These are phyloP conservation scores for Mycosarcoma maydis DNA, from an alignment of 1,284 basidiomycete genomes.

Conservation along the genomic window DNA sequence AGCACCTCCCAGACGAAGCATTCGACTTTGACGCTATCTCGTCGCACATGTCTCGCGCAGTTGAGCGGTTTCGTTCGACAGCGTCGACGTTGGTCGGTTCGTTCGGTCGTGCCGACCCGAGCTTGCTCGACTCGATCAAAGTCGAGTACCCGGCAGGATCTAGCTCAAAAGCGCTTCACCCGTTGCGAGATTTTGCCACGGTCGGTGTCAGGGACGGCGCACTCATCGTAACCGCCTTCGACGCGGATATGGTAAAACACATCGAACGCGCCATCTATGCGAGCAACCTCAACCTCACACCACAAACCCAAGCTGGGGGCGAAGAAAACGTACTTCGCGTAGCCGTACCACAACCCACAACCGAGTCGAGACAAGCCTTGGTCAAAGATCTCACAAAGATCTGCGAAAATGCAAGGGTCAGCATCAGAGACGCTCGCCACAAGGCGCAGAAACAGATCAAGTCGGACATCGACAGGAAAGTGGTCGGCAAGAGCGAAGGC, in stretches of 20 bases:
- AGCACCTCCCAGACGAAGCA: conserved; percentile 51
- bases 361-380: conserved; percentile 58
- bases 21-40: conserved; percentile 47
- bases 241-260: conserved; percentile 58
- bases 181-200: conserved; percentile 61
- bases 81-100: conserved; percentile 47
- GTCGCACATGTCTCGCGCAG: conserved; percentile 49
- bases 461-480: conserved; percentile 57
- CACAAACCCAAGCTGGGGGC: conserved; percentile 51
- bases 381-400: conserved; percentile 59
- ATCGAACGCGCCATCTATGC: conserved; percentile 64
- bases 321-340: conserved; percentile 60
- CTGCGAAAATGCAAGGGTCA: conserved; percentile 63
- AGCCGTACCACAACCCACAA: conserved; percentile 60
- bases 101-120: conserved; percentile 55
- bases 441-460: conserved; percentile 63
- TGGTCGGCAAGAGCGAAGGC: conserved; percentile 57
- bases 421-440: conserved; percentile 58
- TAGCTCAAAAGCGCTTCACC: conserved; percentile 29
- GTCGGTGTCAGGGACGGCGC: conserved; percentile 61
- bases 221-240: conserved; percentile 61
- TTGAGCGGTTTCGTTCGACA: conserved; percentile 47
- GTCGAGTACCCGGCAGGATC: conserved; percentile 32
- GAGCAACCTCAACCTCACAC: conserved; percentile 55
- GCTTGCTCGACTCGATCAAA: conserved; percentile 54